Base-by-base conservation (phyloP, 345 rosid genomes). In the Murraya paniculata region DNA sequence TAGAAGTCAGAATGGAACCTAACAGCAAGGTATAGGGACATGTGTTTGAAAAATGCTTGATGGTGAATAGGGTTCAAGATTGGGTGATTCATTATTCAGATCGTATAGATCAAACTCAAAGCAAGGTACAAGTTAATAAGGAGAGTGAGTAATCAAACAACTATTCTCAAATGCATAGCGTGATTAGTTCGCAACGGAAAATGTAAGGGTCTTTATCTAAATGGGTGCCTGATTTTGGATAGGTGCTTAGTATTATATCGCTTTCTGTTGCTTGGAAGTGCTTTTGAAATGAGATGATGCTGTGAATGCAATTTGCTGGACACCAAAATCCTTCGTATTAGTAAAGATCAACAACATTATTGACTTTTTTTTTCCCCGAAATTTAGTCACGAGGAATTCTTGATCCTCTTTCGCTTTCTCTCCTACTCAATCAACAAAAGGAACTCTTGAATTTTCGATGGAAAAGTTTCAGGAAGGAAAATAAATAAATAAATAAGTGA, bases 171-270 rank as follows among this genome's bases (percentile, higher is more conserved):
- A 9, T 21, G 60, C 25, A 82, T 77, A 71, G 19, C 48, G 74
- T 3, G 76, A 64, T 62, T 79, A 45, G 14, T 69, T 74, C 0
- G 70, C 45, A 53, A 79, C 71, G 55, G 84, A 39, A 10, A 74
- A 4, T n/a, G 80, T 27, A 27, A 84, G 82, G 27, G 86, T 82
- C 16, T 81, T 84, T 24, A 81, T 78, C 82, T 84, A 84, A 78
- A 78, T 75, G 21, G 73, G n/a, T 78, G 2, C 84, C 84, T 1
- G 81, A 64, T 74, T 84, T 81, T 6, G 84, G 84, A 39, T 30
- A 71, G 5, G 75, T 74, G 21, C 77, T 70, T 10, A 78, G 45
- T 50, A 84, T 4, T 27, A 78, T 66, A 5, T 81, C 86, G 25
- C 75, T 57, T 2, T 76, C 76, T 5, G 74, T 38, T 24, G 79